phyloP scores from a whole-genome alignment of 768 basidiomycete species.

The Agrocybe pediades region DNA sequence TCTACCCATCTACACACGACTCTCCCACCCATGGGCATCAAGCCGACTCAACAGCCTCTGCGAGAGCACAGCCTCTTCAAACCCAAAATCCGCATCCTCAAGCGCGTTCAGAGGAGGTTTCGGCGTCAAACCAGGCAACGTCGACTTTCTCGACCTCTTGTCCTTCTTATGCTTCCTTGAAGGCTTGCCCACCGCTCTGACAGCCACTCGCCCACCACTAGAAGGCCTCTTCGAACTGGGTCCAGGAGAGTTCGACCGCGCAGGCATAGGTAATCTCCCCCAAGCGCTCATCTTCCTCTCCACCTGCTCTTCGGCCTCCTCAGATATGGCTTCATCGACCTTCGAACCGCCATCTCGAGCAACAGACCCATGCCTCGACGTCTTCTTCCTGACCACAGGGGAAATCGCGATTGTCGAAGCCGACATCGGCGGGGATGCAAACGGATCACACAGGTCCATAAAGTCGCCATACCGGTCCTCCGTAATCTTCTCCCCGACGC shows the following conservation, averaged over 20 bases:
- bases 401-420: slow-evolving; percentile 4
- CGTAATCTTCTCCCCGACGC: slow-evolving; percentile 12
- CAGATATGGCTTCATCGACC: slow-evolving; percentile 10
- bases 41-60: slow-evolving; percentile 32
- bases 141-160: slow-evolving; percentile 15
- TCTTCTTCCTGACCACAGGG: slow-evolving; percentile 5
- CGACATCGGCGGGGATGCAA: slow-evolving; percentile 24
- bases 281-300: slow-evolving; percentile 26
- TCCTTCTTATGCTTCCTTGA: slow-evolving; percentile 16
- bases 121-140: neutral
- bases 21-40: slow-evolving; percentile 22
- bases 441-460: slow-evolving; percentile 35
- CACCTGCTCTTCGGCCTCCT: slow-evolving; percentile 6
- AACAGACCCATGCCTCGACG: neutral
- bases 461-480: slow-evolving; percentile 28
- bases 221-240: slow-evolving; percentile 8
- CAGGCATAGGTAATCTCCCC: slow-evolving; percentile 24
- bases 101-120: neutral
- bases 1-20: slow-evolving; percentile 1
- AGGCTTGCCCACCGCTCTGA: slow-evolving; percentile 6
- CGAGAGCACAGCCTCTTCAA: slow-evolving; percentile 36
- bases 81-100: slow-evolving; percentile 27
- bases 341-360: slow-evolving; percentile 2
- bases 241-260: slow-evolving; percentile 11
- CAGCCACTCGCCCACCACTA: neutral